Evolutionary conservation across 2,329 filamentous ascomycete species (phyloP).

Genomic region (Penicillium aurantiogriseum): DNA sequence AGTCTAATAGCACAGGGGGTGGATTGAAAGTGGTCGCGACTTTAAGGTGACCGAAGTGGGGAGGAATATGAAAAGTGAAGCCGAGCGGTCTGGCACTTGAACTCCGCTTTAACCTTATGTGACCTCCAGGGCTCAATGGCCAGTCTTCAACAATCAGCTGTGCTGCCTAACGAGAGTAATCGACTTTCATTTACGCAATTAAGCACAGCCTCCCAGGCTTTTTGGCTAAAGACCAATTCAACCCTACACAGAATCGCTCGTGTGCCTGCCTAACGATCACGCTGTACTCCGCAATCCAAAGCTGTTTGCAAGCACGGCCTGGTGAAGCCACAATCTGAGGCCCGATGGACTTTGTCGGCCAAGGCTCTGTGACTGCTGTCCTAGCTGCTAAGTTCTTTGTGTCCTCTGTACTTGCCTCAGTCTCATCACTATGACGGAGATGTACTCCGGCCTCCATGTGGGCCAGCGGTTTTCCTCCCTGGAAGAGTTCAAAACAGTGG

Average conservation of each 20-base stretch:
- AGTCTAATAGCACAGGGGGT: not conserved
- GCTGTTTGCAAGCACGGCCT: constrained; percentile 6
- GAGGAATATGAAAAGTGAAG: constrained; percentile 23
- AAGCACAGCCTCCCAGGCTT: not conserved
- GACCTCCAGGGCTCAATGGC: not conserved
- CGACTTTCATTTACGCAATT: not conserved
- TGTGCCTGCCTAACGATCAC: constrained; percentile 16
- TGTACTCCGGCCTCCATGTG: constrained; percentile 42
- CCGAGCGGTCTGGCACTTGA: constrained; percentile 22
- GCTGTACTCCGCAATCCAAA: constrained; percentile 12
- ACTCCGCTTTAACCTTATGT: constrained; percentile 10
- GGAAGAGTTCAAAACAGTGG: constrained; percentile 40
- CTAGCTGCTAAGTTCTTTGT: constrained; percentile 16
- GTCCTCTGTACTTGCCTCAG: constrained; percentile 12
- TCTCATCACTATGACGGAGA: constrained; percentile 35
- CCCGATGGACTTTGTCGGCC: constrained; percentile 30
- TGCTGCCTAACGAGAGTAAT: not conserved
- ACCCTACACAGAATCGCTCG: not conserved
- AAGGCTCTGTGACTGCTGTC: constrained; percentile 14
- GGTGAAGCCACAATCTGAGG: constrained; percentile 8
- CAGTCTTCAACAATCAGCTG: constrained; percentile 4
- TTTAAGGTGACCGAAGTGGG: constrained; percentile 7
- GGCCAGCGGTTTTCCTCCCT: constrained; percentile 40
- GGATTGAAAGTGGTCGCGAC: not conserved
- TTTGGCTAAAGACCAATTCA: not conserved